Percentiles rank a stretch among this genome's conserved stretches.
phyloP scores from a whole-genome alignment of 2,329 filamentous ascomycete species.

The Claviceps citrina region DNA sequence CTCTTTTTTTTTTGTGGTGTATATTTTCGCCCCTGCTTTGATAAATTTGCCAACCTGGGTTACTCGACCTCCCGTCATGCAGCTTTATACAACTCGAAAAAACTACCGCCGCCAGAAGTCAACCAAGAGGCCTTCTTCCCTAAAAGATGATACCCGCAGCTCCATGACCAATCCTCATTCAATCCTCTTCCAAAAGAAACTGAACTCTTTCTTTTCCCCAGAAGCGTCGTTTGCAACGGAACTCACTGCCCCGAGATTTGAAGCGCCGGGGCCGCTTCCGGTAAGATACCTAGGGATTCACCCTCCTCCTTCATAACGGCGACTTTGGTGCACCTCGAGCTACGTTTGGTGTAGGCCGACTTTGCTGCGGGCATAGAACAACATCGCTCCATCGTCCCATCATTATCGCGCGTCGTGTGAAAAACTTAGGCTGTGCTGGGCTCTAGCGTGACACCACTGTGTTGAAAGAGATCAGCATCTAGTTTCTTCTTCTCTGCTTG shows the following conservation, averaged over 20 bases:
- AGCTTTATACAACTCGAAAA: too few relatives aligned
- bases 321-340: background rate
- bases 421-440: constrained; percentile 28
- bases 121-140: too few relatives aligned
- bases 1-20: too few relatives aligned
- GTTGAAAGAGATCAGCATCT: background rate
- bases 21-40: constrained; percentile 5
- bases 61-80: background rate
- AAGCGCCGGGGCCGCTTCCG: constrained; percentile 2
- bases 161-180: background rate
- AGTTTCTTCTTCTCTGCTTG: background rate
- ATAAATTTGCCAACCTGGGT: background rate
- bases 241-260: background rate
- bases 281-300: background rate
- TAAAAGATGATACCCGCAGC: too few relatives aligned
- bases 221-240: background rate
- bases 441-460: constrained; percentile 38
- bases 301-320: background rate
- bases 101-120: too few relatives aligned
- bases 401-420: constrained; percentile 2
- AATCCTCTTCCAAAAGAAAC: too few relatives aligned
- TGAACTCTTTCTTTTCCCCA: background rate
- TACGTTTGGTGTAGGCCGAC: background rate
- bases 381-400: constrained; percentile 5
- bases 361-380: background rate